phyloP scores from a whole-genome alignment of 495 filamentous ascomycete genomes.

The Podospora sp. region DNA sequence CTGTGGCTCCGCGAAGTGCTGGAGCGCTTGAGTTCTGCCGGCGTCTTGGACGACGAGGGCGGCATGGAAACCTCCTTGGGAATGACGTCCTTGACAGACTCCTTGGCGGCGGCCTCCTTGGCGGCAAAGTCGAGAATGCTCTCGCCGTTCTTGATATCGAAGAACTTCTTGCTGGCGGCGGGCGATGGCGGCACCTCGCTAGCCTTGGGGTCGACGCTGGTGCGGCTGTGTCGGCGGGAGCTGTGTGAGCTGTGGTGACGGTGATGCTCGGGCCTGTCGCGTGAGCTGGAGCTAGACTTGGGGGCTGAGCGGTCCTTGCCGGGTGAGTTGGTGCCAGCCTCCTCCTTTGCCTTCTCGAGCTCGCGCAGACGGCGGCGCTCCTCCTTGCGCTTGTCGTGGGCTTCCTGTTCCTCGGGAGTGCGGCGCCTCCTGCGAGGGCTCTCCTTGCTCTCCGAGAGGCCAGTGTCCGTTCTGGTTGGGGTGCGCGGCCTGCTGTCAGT shows the following conservation, averaged over 20 bases:
- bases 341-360: slow-evolving; percentile 30
- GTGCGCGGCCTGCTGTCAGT: slow-evolving; percentile 32
- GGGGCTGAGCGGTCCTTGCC: slow-evolving; percentile 20
- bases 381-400: slow-evolving; percentile 48
- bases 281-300: slow-evolving; percentile 14
- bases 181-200: slow-evolving; percentile 26
- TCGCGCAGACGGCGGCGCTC: slow-evolving; percentile 37
- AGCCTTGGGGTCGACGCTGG: slow-evolving; percentile 36
- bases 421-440: slow-evolving; percentile 33
- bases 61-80: slow-evolving; percentile 3
- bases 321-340: slow-evolving; percentile 23
- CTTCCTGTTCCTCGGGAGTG: slow-evolving; percentile 49
- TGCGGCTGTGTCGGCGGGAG: slow-evolving; percentile 42
- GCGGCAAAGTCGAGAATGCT: slow-evolving; percentile 34
- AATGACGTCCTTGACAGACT: slow-evolving; percentile 14
- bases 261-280: slow-evolving; percentile 23
- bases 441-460: slow-evolving; percentile 37
- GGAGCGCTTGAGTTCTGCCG: slow-evolving; percentile 42
- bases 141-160: slow-evolving; percentile 42
- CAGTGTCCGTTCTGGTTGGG: slow-evolving; percentile 39
- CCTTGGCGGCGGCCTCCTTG: slow-evolving; percentile 33
- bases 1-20: slow-evolving; percentile 36
- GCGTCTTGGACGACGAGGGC: slow-evolving; percentile 24
- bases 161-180: slow-evolving; percentile 43
- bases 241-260: slow-evolving; percentile 26